Conservation (phyloP, 23 red algal genomes). For the Cyanidioschyzon merolae region DNA sequence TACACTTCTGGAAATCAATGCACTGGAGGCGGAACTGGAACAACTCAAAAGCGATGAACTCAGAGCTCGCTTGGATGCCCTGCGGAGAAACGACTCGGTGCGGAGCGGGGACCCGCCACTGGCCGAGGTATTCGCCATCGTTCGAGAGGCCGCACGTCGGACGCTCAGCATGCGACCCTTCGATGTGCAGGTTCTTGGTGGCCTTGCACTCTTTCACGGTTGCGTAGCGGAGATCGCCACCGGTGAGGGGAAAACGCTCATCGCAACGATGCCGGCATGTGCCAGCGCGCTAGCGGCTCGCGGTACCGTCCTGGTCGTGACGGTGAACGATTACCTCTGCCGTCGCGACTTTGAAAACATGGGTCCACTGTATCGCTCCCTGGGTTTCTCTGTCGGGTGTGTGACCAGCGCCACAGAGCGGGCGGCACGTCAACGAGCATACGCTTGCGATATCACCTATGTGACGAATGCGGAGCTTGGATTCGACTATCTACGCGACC, state of each 20-base stretch:
- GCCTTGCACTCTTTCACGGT: slow-evolving; percentile 61
- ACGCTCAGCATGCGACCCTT: slow-evolving; percentile 71
- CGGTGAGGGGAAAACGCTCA: slow-evolving; percentile 93
- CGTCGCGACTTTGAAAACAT: slow-evolving; percentile 61
- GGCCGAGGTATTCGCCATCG: slow-evolving; percentile 73
- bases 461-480: slow-evolving; percentile 97
- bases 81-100: slow-evolving; percentile 2
- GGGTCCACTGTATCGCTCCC: slow-evolving; percentile 43
- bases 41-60: slow-evolving; percentile 30
- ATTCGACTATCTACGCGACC: slow-evolving; percentile 95
- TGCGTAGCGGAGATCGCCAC: slow-evolving; percentile 90
- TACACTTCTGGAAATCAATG: slow-evolving; percentile 34
- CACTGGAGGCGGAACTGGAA: slow-evolving; percentile 52
- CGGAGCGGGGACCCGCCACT: slow-evolving; percentile 28
- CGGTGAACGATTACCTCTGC: slow-evolving; percentile 94
- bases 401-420: slow-evolving; percentile 33
- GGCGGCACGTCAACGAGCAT: slow-evolving; percentile 38
- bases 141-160: slow-evolving; percentile 62
- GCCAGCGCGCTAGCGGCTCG: slow-evolving; percentile 39
- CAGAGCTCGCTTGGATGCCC: neutral
- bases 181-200: slow-evolving; percentile 90
- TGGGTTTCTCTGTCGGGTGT: slow-evolving; percentile 67
- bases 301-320: slow-evolving; percentile 58
- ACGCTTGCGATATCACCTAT: slow-evolving; percentile 69
- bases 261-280: slow-evolving; percentile 46